Evolutionary conservation across 805 yeast species (phyloP), one percentile per base, ranked within the genome.

Genomic region (Kazachstania taianensis): DNA sequence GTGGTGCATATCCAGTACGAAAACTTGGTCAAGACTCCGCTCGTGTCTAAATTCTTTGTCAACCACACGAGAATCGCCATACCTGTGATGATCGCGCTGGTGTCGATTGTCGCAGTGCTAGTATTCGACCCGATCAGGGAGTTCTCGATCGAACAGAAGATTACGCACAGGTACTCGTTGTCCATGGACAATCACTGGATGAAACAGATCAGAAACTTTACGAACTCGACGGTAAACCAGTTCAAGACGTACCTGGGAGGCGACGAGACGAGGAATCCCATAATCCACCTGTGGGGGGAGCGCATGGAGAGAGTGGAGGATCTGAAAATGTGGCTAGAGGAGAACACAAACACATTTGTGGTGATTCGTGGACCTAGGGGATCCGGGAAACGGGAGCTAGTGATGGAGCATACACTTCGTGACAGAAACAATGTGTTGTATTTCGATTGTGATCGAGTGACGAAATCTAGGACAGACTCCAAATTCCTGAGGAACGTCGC

Each of bases 101-200:
- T 85, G 9, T 87, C 96, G 3, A 80, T 84, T 3, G 41, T 79
- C 2, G 94, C 96, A 0, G 94, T 86, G 30, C 52, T 82, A 22
- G 70, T 92, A 29, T 92, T 92, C 58, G 98, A 92, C 48, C 98
- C 98, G 1, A 83, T 92, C 30, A 72, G 98, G 53, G 79, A 81
- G 43, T 80, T 77, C 58, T 78, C 76, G 50, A 74, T 92, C 38
- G 75, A 74, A 48, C 76, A 73, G 50, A 84, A 82, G 50, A 75
- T 92, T 37, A 72, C 80, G 4, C 73, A 69, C 40, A 70, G 62
- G 46, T 74, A 67, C 48, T 63, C 80, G 1, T 53, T 80, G 33
- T 66, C 70, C n/a, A 52, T 61, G 33, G 69, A 66, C 43, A 69
- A 66, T 37, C 49, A 48, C 35, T 52, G 53, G 50, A 49, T 57